Base-by-base conservation (phyloP, 2,329 filamentous ascomycete genomes). In the Fragosphaeria purpurea region DNA sequence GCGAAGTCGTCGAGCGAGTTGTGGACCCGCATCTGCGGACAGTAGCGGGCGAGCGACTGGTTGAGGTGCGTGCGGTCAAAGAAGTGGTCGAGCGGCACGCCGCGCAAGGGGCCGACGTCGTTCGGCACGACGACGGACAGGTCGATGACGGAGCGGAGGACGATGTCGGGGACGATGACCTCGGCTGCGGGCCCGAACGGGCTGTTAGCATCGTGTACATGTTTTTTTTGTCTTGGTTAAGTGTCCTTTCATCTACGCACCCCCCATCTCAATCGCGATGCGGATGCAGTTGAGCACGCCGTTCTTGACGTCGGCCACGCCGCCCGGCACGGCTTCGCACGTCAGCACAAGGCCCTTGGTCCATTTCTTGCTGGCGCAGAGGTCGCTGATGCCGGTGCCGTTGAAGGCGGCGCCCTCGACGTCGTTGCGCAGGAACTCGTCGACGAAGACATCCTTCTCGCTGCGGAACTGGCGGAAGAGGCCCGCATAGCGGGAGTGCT, bases 211-310 rank as follows among this genome's bases (percentile, higher is more conserved):
- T 22, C 35, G 35, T 8, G 35, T 11, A 9, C 22, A 41, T n/a
- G 7, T 30, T 12, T 30, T 37, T 7, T 9, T 11, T 35, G n/a
- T 48, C 45, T 44, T 39, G 5, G 2, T 6, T 38, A 11, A 31
- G 32, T 22, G 30, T 32, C 22, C 7, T 13, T 13, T 35, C 41
- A 7, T 13, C 30, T 32, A 66, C 57, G 57, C 54, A 65, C 72
- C 71, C 49, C 72, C 72, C 41, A 70, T 68, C 61, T 73, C 69
- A 35, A 74, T 72, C 11, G 69, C 70, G 47, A 70, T 66, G 42
- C 70, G 65, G 30, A 75, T 58, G 58, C 72, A 74, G 51, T 67
- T 67, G 47, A 74, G 58, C 38, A 70, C 61, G n/a, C 66, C 67
- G 55, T 71, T 71, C 52, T 70, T 67, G 13, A 73, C 66, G 47